Base-by-base conservation (phyloP, 768 basidiomycete genomes). In the Leccinum imitatum region DNA sequence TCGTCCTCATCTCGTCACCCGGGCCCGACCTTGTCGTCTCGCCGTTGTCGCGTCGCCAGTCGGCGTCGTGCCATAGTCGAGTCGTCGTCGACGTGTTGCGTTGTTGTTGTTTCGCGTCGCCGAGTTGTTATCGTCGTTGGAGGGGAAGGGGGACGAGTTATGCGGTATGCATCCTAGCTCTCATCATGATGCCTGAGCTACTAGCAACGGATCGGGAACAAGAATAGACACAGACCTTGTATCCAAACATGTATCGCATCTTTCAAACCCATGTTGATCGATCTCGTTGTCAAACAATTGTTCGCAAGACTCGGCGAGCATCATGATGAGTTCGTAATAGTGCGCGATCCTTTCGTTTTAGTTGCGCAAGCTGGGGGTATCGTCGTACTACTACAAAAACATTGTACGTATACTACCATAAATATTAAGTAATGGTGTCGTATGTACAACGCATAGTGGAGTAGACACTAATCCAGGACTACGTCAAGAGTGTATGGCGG, bases 201-300 rank as follows among this genome's bases (percentile, higher is more conserved):
- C 13, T 4, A 1, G 3, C 14, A 50, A 41, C 30, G 21, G 50
- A 37, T 25, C 9, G 13, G 14, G 41, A 37, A 39, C 23, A 14
- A n/a, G 1, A 14, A 17, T 15, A 13, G 50, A 56, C 3, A 62
- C 71, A 30, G 37, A 89, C 94, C 79, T 85, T 85, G 48, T 86
- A 81, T n/a, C 92, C 91, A 73, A 93, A 95, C 80, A 94, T 87
- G 58, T 80, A 82, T 47, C 95, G 81, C 79, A 96, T 83, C 66
- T 90, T 74, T 98, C 96, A 69, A 95, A 98, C 4, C 79, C 82
- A 47, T 79, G 77, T 63, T 89, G 89, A 67, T 99, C 97, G 21
- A 98, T 80, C 71, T 97, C 92, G 63, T 90, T 91, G 69, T 95
- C 95, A 64, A 98, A 97, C 50, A 98, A 73, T 60, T 87, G 83